Conservation (phyloP, 768 basidiomycete species). For the Tremella mesenterica region DNA sequence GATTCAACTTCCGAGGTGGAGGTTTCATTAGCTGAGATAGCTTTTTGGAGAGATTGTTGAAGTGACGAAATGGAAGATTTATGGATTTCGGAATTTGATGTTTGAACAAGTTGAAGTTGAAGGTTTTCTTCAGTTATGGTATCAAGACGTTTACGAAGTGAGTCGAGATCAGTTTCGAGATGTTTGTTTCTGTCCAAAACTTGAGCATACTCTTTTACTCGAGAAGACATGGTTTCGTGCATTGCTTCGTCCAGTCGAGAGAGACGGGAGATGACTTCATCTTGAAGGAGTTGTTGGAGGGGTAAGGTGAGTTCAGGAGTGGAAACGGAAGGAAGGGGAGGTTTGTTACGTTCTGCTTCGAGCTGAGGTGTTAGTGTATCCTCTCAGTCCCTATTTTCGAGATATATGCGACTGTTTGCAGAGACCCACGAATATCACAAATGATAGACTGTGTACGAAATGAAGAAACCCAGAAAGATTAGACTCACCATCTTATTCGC, state of each 20-base stretch:
- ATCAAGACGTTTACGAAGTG: not conserved
- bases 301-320: no score
- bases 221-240: conserved; percentile 11
- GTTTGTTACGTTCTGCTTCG: not conserved
- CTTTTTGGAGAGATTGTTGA: not conserved
- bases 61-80: no score
- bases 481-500: not conserved
- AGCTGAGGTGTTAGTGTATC: no score
- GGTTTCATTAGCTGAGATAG: not conserved
- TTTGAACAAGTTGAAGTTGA: not conserved
- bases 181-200: conserved; percentile 12
- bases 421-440: no score
- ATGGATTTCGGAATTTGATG: no score
- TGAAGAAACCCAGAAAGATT: not conserved
- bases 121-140: no score
- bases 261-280: not conserved
- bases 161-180: conserved; percentile 7
- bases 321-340: not conserved
- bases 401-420: no score
- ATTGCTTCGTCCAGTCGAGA: not conserved
- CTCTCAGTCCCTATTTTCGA: no score
- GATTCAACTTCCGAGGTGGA: not conserved
- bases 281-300: not conserved
- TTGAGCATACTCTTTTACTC: conserved; percentile 11
- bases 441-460: no score